A percentile compares a stretch with the other conserved stretches of the same genome.
Conservation (phyloP, 2,329 filamentous ascomycete genomes). For the Didymella segeticola region DNA sequence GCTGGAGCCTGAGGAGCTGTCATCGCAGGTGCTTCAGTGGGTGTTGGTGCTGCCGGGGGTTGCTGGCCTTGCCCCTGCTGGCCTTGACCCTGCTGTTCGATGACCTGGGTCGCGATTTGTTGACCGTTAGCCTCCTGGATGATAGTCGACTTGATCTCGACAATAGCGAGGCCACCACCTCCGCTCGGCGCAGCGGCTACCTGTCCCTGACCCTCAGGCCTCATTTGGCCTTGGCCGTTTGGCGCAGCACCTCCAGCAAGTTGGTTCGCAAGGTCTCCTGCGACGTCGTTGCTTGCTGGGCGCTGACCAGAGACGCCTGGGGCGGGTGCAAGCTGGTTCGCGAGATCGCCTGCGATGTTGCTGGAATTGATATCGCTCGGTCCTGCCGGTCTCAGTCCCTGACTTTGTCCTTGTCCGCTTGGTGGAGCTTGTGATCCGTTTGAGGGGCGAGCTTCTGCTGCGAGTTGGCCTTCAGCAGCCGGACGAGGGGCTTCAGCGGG, state of each 20-base stretch:
- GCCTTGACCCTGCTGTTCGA: conserved; percentile 14
- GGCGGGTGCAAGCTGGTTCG: conserved; percentile 29
- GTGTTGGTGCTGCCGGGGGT: conserved; percentile 9
- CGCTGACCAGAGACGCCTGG: conserved; percentile 4
- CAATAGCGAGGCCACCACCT: conserved; percentile 8
- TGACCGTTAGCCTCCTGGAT: conserved; percentile 18
- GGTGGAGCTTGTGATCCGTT: conserved; percentile 1
- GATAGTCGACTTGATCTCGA: conserved; percentile 22
- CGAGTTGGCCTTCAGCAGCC: not conserved
- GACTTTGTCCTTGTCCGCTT: conserved; percentile 7
- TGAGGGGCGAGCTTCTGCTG: not conserved
- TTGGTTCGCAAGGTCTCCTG: conserved; percentile 14
- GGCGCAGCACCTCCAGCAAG: conserved; percentile 4
- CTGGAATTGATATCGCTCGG: conserved; percentile 16
- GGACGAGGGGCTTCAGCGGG: conserved; percentile 1
- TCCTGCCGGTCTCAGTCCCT: conserved; percentile 3
- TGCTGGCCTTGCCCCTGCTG: conserved; percentile 17
- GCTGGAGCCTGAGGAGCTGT: conserved; percentile 5
- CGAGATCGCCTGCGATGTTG: conserved; percentile 24
- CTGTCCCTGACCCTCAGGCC: conserved; percentile 16
- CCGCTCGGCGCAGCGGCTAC: conserved; percentile 12
- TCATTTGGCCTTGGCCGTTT: conserved; percentile 4
- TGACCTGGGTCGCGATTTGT: conserved; percentile 16
- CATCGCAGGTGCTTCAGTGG: conserved; percentile 4
- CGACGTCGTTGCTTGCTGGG: conserved; percentile 10